Evolutionary conservation across 768 basidiomycete genomes (phyloP), one percentile per base, ranked within the genome.

Genomic region (Auricularia cornea): DNA sequence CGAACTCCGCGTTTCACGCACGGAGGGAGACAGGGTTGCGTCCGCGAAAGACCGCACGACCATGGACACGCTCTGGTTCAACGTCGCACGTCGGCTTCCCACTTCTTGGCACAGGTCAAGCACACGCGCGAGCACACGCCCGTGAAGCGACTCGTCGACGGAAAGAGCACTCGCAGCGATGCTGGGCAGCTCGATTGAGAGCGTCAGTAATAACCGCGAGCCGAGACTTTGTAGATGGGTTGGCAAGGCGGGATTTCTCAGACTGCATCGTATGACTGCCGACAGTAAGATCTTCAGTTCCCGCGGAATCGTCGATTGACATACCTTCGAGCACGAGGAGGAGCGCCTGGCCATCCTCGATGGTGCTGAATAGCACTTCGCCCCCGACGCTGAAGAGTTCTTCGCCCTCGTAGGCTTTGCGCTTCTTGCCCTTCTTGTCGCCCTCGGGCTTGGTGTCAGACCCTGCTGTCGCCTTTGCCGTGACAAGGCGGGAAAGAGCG

Each of bases 371-470:
- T 23, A 85, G 67, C 8, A 81, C 76, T 54, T 79, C 72, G 54
- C 77, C 76, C 2, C 79, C 71, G 8, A 74, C 68, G 60, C 80
- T 83, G 72, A 94, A 85, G 4, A 88, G 75, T 68, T 88, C 89
- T 61, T 90, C 90, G 11, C 84, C 89, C 72, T 92, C 89, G 66
- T 85, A 92, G 14, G 80, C 85, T 26, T 85, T 79, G 56, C 87
- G 79, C 71, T 90, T 93, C 72, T 85, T 92, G 62, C 83, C 81
- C 68, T 84, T 16, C 54, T 30, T 30, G 10, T 57, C 26, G 12
- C 54, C 44, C 10, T 48, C 23, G 23, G 66, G 68, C 48, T 69
- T 64, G 18, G 63, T 38, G 14, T 67, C 72, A 1, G 69, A 70
- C 29, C 74, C 70, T 10, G 67, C 65, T 10, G 79, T 77, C 3